A percentile compares a stretch with the other conserved stretches of the same genome.
These are phyloP conservation scores for Clitocybe nebularis DNA, from an alignment of 1,284 basidiomycete genomes.

Conservation along the genomic window DNA sequence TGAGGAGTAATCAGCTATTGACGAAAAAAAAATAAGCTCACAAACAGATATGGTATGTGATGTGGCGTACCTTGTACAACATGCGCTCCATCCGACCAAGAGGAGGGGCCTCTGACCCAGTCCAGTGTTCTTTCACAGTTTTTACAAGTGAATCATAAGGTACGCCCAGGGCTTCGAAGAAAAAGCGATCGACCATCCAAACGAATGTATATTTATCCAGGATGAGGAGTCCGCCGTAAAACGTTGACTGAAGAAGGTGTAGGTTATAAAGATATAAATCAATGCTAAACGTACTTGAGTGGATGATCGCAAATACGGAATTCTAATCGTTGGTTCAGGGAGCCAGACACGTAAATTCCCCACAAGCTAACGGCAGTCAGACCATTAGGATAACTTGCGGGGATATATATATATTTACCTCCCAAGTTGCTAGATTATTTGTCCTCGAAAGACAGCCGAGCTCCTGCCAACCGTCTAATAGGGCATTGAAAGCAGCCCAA, in stretches of 20 bases:
- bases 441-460: constrained; percentile 42
- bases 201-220: constrained; percentile 44
- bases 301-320: constrained; percentile 58
- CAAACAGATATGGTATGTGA: constrained; percentile 7
- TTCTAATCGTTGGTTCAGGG: constrained; percentile 33
- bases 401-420: constrained; percentile 37
- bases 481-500: constrained; percentile 46
- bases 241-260: constrained; percentile 41
- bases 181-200: constrained; percentile 66
- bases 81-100: constrained; percentile 48
- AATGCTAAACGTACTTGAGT: constrained; percentile 42
- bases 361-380: constrained; percentile 34
- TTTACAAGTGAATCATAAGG: constrained; percentile 42
- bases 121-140: constrained; percentile 36
- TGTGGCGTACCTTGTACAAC: constrained; percentile 46
- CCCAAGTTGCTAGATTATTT: constrained; percentile 52
- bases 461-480: constrained; percentile 60
- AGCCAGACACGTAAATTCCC: constrained; percentile 48
- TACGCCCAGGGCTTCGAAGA: constrained; percentile 56
- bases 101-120: constrained; percentile 27
- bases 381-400: too few relatives aligned
- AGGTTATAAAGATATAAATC: background rate
- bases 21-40: constrained; percentile 6
- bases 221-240: constrained; percentile 56
- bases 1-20: constrained; percentile 54